Base-by-base conservation (phyloP, 208 protist species). In the Phytomonas sp. region DNA sequence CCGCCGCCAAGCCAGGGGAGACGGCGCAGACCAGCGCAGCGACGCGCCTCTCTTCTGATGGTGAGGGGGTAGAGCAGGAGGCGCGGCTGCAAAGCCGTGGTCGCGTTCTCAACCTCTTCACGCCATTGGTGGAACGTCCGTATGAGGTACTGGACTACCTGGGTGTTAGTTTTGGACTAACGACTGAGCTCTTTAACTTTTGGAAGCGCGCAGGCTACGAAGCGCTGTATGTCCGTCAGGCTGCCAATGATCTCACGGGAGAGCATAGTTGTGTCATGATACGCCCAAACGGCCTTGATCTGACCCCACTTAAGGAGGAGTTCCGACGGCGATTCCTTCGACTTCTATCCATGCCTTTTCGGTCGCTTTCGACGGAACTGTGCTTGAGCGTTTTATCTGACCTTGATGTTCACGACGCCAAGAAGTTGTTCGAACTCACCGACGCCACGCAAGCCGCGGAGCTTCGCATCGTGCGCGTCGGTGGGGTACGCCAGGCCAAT, bases 201-300 rank as follows among this genome's bases (percentile, higher is more conserved):
- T 99, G 98, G 98, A 94, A 91, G 62, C 83, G 89, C 36, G 70
- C 68, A 46, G 89, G 85, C 20, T 98, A 94, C 68, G 59, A 80
- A 37, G 84, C 95, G 1, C 76, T 98, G 13, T 98, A 99, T 78
- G 71, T 98, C 60, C 87, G 97, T 5, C 92, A 97, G 71, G 83
- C 79, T 13, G 60, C 86, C 17, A 99, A 99, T 76, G 98, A 99
- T 67, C 79, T 99, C 28, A 99, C 99, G 15, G 98, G 99, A 5
- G 99, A 99, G 88, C 96, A 99, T 83, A 98, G 98, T 53, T 98
- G 94, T 66, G 98, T 99, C 53, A 99, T 99, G 97, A 74, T 99
- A 34, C 79, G 74, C 26, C 80, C 88, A 6, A 80, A 95, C 67
- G 90, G 82, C 60, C 84, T 92, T 68, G 81, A 90, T 46, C 36